These are phyloP conservation scores for Trichoderma cornu-damae DNA, from an alignment of 2,329 filamentous ascomycete species.

Conservation along the genomic window DNA sequence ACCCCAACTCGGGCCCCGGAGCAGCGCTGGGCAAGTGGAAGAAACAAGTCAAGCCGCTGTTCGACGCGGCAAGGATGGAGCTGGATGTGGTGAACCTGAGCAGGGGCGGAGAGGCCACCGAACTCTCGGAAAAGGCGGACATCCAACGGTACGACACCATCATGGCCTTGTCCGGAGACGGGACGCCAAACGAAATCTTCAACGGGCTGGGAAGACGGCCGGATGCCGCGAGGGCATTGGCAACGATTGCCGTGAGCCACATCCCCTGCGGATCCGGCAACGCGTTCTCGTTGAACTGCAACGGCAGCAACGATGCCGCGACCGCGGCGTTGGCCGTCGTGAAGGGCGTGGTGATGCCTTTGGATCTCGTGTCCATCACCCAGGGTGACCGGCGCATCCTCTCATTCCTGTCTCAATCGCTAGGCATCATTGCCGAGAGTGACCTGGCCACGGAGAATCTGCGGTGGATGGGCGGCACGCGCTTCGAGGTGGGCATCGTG, in stretches of 20 bases:
- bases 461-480: conserved; percentile 82
- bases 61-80: conserved; percentile 73
- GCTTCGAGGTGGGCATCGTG: conserved; percentile 84
- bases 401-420: conserved; percentile 84
- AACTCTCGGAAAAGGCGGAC: conserved; percentile 70
- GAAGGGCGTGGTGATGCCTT: conserved; percentile 76
- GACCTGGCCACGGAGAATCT: conserved; percentile 88
- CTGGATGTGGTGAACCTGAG: conserved; percentile 69
- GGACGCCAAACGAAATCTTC: conserved; percentile 87
- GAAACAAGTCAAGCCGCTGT: conserved; percentile 70
- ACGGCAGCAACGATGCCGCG: conserved; percentile 70
- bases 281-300: conserved; percentile 84
- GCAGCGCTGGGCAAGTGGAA: conserved; percentile 67
- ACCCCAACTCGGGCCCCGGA: conserved; percentile 85
- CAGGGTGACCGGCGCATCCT: conserved; percentile 69
- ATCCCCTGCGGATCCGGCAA: conserved; percentile 93
- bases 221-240: conserved; percentile 69
- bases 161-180: conserved; percentile 86
- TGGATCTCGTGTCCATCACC: conserved; percentile 85
- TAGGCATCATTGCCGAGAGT: conserved; percentile 84
- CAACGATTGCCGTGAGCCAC: conserved; percentile 74
- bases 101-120: conserved; percentile 69
- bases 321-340: conserved; percentile 76
- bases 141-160: conserved; percentile 78
- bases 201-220: conserved; percentile 77